Evolutionary conservation across 306 rosid species (phyloP).

Genomic region (Trifolium pratense): DNA sequence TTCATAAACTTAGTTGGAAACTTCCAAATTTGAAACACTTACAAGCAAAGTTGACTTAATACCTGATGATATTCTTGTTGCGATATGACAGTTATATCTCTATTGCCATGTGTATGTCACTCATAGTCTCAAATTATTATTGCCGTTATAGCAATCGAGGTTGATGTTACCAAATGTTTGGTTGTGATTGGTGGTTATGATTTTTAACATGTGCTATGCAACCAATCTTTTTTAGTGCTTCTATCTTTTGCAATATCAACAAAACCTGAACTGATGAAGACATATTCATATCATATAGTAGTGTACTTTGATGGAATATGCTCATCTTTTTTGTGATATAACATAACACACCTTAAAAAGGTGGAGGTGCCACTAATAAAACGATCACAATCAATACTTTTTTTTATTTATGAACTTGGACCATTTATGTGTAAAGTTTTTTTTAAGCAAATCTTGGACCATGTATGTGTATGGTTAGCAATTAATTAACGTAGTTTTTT

Average conservation of each 20-base stretch:
- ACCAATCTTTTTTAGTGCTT: slow-evolving; percentile 20
- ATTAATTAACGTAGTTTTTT: not conserved
- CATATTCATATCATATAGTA: not conserved
- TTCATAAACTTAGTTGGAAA: not conserved
- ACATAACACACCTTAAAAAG: slow-evolving; percentile 21
- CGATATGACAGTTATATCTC: slow-evolving; percentile 47
- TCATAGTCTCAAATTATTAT: slow-evolving; percentile 23
- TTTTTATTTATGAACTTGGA: not conserved
- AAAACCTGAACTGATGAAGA: slow-evolving; percentile 31
- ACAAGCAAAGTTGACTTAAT: slow-evolving; percentile 53
- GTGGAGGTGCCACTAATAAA: not conserved
- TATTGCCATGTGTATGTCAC: slow-evolving; percentile 45
- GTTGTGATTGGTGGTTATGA: slow-evolving; percentile 41
- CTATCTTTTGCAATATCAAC: slow-evolving; percentile 30
- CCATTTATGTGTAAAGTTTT: not conserved
- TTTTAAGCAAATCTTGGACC: no score
- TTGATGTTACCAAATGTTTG: slow-evolving; percentile 36
- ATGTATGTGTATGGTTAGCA: not conserved
- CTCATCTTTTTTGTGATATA: slow-evolving; percentile 12
- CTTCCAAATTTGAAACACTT: slow-evolving; percentile 20
- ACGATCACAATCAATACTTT: not conserved
- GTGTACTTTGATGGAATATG: slow-evolving; percentile 3
- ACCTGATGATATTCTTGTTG: slow-evolving; percentile 35
- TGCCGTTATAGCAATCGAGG: slow-evolving; percentile 15
- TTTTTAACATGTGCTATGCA: slow-evolving; percentile 44